phyloP scores from a whole-genome alignment of 2,329 filamentous ascomycete species.

The Talaromyces albobiverticillius region DNA sequence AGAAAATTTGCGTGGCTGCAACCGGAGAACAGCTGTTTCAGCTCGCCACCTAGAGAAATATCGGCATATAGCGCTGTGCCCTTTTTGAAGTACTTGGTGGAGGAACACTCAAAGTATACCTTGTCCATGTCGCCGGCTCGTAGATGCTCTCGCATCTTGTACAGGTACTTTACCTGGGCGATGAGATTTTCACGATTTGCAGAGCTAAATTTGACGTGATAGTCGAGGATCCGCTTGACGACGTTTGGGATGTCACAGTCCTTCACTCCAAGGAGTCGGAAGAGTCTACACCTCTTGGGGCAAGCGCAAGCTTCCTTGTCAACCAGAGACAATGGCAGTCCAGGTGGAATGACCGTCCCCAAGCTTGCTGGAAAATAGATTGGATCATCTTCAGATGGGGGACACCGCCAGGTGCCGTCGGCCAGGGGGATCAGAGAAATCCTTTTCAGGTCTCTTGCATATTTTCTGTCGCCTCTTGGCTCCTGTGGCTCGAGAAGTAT shows the following conservation, averaged over 20 bases:
- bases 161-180: conserved; percentile 8
- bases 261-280: conserved; percentile 9
- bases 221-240: conserved; percentile 9
- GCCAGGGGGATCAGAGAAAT: conserved; percentile 8
- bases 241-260: conserved; percentile 9
- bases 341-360: conserved; percentile 6
- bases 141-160: conserved; percentile 6
- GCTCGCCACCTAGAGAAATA: conserved; percentile 5
- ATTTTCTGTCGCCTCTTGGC: background rate
- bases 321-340: conserved; percentile 9
- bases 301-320: conserved; percentile 9
- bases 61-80: conserved; percentile 7
- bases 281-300: conserved; percentile 3
- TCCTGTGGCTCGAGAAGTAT: conserved; percentile 4
- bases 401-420: conserved; percentile 3
- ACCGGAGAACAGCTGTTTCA: conserved; percentile 7
- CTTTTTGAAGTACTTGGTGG: background rate
- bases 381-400: conserved; percentile 6
- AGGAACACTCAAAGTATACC: conserved; percentile 4
- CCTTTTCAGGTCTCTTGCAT: conserved; percentile 6
- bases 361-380: conserved; percentile 7
- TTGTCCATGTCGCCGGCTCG: conserved; percentile 4
- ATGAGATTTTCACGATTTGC: background rate
- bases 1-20: conserved; percentile 4
- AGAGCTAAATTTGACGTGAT: background rate